Conservation (phyloP, 176 grass and related monocot species). For the Saccharum officinarum region DNA sequence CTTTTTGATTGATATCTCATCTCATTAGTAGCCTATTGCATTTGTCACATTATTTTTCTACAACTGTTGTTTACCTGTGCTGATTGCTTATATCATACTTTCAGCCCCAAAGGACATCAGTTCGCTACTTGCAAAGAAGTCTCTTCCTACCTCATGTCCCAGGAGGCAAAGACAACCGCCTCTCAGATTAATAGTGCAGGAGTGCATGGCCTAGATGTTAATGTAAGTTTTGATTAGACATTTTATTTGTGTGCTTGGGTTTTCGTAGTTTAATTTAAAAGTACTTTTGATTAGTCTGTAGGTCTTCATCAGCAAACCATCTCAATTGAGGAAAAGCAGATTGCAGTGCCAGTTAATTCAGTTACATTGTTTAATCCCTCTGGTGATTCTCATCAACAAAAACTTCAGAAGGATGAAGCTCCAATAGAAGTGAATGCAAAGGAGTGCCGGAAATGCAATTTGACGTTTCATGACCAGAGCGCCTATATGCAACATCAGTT, state of each 20-base stretch:
- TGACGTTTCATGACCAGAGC: conserved; percentile 63
- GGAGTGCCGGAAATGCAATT: conserved; percentile 67
- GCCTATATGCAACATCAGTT: conserved; percentile 76
- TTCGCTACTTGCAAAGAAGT: conserved; percentile 91
- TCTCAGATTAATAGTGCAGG: conserved; percentile 36
- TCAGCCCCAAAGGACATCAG: conserved; percentile 89
- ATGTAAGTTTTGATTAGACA: conserved; percentile 53
- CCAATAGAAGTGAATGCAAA: conserved; percentile 28
- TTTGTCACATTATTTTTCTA: conserved; percentile 14
- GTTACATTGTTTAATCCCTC: conserved; percentile 31
- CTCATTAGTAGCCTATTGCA: not conserved
- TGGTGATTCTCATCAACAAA: conserved; percentile 41
- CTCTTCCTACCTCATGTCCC: conserved; percentile 73
- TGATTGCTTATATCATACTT: conserved; percentile 40
- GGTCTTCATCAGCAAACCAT: conserved; percentile 45
- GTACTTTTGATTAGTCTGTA: conserved; percentile 51
- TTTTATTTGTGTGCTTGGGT: conserved; percentile 15
- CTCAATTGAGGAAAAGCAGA: conserved; percentile 45
- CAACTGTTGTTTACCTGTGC: not conserved
- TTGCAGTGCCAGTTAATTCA: conserved; percentile 23
- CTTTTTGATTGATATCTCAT: conserved; percentile 29
- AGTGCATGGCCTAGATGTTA: conserved; percentile 34
- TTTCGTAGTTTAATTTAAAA: conserved; percentile 14
- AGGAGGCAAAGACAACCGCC: conserved; percentile 33
- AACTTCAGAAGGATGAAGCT: conserved; percentile 45